Base-by-base conservation (phyloP, 2,329 filamentous ascomycete genomes). In the Penicillium sp. region DNA sequence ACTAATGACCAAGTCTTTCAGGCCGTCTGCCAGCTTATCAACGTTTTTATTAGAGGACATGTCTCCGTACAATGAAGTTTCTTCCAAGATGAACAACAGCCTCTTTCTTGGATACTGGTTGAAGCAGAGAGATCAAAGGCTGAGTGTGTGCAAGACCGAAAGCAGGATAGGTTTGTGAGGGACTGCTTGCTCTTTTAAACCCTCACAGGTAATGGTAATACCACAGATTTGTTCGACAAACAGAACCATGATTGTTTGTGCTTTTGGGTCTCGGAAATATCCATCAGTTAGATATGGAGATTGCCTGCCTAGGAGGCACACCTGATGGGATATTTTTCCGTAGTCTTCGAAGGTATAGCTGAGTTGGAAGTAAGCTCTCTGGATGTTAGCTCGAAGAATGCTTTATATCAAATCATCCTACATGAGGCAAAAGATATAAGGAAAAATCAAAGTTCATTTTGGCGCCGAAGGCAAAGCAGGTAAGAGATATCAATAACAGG, bases 1-100 rank as follows among this genome's bases (percentile, higher is more conserved):
- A 29, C 79, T 80, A 27, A 89, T 74, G 22, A 72, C 47, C 24
- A 59, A 47, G 5, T 50, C 52, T 31, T 59, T 52, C 49, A 56
- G 18, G 7, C n/a, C n/a, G n/a, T 32, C 34, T 18, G 21, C n/a
- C 18, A 54, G 47, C 11, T 50, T 54, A 7, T 52, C 49, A 21
- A 43, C 38, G 1, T 7, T 39, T 4, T 39, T 34, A 10, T 43
- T 16, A 11, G 42, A 29, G 59, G 52, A 14, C 40, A 43, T 47
- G 5, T 16, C 50, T 2, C 4, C 14, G 6, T 21, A 40, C 31
- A 11, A 44, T 22, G 16, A 39, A 3, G 2, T 32, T 13, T 2
- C 32, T 24, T 31, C 21, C 16, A 31, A 27, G 34, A 13, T 18
- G 5, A 46, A 21, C 18, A 16, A 14, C 13, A 38, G 36, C 7